These are phyloP conservation scores for Ensete ventricosum DNA, from an alignment of 176 grass and related monocot species.

Conservation along the genomic window DNA sequence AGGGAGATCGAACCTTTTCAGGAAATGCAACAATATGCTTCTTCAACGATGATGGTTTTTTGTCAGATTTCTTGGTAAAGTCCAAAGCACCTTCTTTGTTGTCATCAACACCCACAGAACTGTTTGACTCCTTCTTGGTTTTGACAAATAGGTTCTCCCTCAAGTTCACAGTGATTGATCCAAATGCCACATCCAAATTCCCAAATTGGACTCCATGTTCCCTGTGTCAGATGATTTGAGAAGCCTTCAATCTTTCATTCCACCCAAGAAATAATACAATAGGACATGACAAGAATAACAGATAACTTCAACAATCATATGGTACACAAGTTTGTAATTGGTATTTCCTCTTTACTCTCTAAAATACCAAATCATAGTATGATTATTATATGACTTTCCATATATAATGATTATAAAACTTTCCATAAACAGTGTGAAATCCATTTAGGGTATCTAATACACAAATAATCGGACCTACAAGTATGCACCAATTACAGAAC, in stretches of 20 bases:
- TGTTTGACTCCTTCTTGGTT: conserved; percentile 47
- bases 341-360: neutral
- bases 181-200: conserved; percentile 34
- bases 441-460: neutral
- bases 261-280: conserved; percentile 4
- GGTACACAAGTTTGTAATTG: neutral
- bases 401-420: neutral
- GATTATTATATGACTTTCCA: neutral
- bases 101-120: conserved; percentile 35
- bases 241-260: conserved; percentile 4
- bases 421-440: neutral
- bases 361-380: neutral
- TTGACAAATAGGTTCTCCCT: conserved; percentile 58
- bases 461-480: neutral
- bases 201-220: conserved; percentile 35
- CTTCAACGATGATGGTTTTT: conserved; percentile 48
- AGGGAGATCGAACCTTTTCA: conserved; percentile 69
- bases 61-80: conserved; percentile 42
- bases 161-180: conserved; percentile 38
- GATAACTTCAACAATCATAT: neutral
- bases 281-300: neutral
- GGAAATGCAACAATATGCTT: conserved; percentile 69
- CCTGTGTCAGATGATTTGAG: conserved; percentile 22
- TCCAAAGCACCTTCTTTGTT: conserved; percentile 37
- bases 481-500: neutral